Conservation (phyloP, 2,329 filamentous ascomycete genomes). For the Chaetomium sp. region DNA sequence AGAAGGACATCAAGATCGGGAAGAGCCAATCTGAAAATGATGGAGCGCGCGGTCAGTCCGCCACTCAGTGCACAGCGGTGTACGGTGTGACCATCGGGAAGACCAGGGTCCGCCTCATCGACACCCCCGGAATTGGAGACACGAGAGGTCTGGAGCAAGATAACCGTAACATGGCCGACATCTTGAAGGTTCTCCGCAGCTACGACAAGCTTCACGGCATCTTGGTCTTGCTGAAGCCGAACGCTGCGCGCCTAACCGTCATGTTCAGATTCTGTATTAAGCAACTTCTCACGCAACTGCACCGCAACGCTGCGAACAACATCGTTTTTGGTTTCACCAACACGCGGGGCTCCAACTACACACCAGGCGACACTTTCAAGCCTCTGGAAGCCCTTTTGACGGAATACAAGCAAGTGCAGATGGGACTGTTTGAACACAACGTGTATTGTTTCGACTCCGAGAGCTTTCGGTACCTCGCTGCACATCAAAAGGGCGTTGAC, state of each 20-base stretch:
- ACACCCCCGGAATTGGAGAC: slow-evolving; percentile 49
- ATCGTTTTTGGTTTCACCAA: slow-evolving; percentile 50
- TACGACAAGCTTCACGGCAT: slow-evolving; percentile 46
- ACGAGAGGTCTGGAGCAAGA: slow-evolving; percentile 44
- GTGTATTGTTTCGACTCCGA: slow-evolving; percentile 50
- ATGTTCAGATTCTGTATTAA: slow-evolving; percentile 47
- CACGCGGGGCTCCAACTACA: slow-evolving; percentile 46
- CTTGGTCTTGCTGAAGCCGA: slow-evolving; percentile 47
- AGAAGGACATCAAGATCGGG: slow-evolving; percentile 40
- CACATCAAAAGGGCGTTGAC: slow-evolving; percentile 38
- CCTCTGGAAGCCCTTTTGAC: slow-evolving; percentile 40
- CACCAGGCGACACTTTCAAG: slow-evolving; percentile 45
- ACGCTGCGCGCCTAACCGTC: slow-evolving; percentile 42
- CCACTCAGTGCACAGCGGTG: slow-evolving; percentile 43
- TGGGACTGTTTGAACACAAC: slow-evolving; percentile 38
- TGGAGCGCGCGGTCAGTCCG: slow-evolving; percentile 40
- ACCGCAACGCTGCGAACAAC: slow-evolving; percentile 43
- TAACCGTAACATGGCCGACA: slow-evolving; percentile 45
- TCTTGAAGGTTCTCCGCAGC: slow-evolving; percentile 40
- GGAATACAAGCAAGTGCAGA: slow-evolving; percentile 37
- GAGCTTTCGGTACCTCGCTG: slow-evolving; percentile 47
- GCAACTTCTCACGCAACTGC: slow-evolving; percentile 45
- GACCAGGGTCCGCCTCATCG: slow-evolving; percentile 43
- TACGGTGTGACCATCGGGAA: slow-evolving; percentile 39
- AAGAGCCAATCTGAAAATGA: slow-evolving; percentile 39